Evolutionary conservation across 2,329 filamentous ascomycete species (phyloP), one percentile per base, ranked within the genome.

Genomic region (Diplodia corticola): DNA sequence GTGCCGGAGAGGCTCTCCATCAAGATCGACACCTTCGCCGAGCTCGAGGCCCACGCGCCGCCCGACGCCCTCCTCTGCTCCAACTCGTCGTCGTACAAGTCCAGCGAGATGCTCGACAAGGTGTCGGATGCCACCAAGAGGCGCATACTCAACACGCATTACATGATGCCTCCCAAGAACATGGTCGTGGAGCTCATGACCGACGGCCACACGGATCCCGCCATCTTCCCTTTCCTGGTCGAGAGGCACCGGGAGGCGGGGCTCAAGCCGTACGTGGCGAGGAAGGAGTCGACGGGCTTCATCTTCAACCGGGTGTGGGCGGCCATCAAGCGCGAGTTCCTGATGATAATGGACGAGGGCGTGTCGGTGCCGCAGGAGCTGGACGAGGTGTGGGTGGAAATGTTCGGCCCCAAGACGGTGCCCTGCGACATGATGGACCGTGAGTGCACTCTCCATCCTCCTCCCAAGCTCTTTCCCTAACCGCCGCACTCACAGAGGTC

Each of bases 301-400:
- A 82, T 87, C 40, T 84, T 85, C 70, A 86, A 86, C 64, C 80
- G 84, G 0, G 72, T 86, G 0, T 87, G 84, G 84, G 85, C 84
- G 0, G 84, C 84, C 0, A 77, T 86, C 17, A 86, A 86, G 71
- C 77, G 84, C 2, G 84, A 87, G 69, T 73, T 75, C 0, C 68
- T 86, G 61, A 79, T 72, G 0, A 83, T 86, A 10, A 68, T 86
- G 2, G 76, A 80, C 0, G 84, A 86, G 59, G 84, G 78, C 0
- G 82, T 86, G 0, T 78, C 79, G 0, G 76, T 74, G 0, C 82
- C 85, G 0, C 73, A 79, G n/a, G 80, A 84, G 59, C 80, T 86
- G 28, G 84, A 86, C 66, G 69, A 69, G 0, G 70, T 86, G 5
- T 86, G 81, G 78, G 69, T 65, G 13, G 76, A 82, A 64, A 81